Conservation (phyloP, 1,284 basidiomycete species). For the Omphalotus olearius region DNA sequence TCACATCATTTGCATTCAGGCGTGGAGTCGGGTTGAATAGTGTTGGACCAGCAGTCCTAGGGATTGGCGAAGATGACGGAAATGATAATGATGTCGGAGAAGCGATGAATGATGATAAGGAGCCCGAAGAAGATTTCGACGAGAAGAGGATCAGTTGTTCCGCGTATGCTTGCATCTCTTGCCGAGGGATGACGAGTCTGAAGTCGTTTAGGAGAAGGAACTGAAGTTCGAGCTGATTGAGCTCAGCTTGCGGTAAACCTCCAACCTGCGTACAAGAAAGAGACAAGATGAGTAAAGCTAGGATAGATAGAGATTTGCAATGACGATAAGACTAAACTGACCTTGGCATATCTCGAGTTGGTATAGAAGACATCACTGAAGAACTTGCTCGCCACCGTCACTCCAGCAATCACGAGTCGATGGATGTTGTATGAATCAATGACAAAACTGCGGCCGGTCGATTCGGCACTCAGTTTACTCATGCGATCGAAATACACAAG, state of each 20-base stretch:
- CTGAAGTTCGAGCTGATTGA: conserved; percentile 96
- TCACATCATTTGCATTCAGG: conserved; percentile 5
- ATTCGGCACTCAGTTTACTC: conserved; percentile 65
- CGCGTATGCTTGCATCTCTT: conserved; percentile 95
- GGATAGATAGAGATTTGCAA: no score
- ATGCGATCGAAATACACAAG: conserved; percentile 97
- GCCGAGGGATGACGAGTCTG: conserved; percentile 78
- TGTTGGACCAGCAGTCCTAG: neutral
- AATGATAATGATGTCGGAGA: conserved; percentile 4
- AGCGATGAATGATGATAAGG: conserved; percentile 5
- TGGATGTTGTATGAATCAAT: conserved; percentile 99
- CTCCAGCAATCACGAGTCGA: conserved; percentile 92
- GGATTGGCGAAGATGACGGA: conserved; percentile 2
- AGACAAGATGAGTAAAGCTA: conserved; percentile 2
- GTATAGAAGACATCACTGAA: conserved; percentile 99
- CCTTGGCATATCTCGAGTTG: conserved; percentile 99
- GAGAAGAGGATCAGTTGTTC: conserved; percentile 79
- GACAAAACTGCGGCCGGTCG: conserved; percentile 75
- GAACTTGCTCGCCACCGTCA: conserved; percentile 98
- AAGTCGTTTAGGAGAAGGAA: conserved; percentile 98
- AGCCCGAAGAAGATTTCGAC: conserved; percentile 26
- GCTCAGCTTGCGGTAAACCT: conserved; percentile 88
- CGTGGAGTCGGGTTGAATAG: conserved; percentile 9
- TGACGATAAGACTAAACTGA: conserved; percentile 32
- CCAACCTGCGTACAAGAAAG: conserved; percentile 61